Evolutionary conservation across 2,329 filamentous ascomycete genomes (phyloP).

Genomic region (Neodidymelliopsis sp.): DNA sequence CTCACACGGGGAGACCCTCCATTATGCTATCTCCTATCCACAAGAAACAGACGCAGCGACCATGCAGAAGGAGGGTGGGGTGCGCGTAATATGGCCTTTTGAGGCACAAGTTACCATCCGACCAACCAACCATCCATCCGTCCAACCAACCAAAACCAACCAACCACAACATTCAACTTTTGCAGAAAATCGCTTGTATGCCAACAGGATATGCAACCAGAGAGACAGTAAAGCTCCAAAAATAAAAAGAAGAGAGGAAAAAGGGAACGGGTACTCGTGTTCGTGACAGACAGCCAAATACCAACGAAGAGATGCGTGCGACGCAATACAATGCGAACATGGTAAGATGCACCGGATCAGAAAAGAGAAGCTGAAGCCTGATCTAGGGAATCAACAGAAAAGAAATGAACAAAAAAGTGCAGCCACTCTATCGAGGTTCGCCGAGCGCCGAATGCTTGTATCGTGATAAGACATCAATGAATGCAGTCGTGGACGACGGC

Average conservation of each 20-base stretch:
- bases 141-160: too few relatives aligned
- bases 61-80: too few relatives aligned
- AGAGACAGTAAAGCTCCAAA: constrained; percentile 4
- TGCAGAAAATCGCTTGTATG: constrained; percentile 28
- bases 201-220: constrained; percentile 24
- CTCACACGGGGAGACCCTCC: constrained; percentile 7
- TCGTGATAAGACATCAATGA: constrained; percentile 30
- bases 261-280: constrained; percentile 26
- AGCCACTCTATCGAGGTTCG: constrained; percentile 32
- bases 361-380: constrained; percentile 36
- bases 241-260: constrained; percentile 15
- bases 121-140: constrained; percentile 17
- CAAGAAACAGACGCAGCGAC: constrained; percentile 15
- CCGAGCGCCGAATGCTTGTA: constrained; percentile 36
- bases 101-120: constrained; percentile 9
- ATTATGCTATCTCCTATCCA: constrained; percentile 19
- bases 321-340: constrained; percentile 35
- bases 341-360: constrained; percentile 22
- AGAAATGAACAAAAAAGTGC: constrained; percentile 22
- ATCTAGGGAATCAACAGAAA: constrained; percentile 29
- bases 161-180: too few relatives aligned
- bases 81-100: constrained; percentile 9
- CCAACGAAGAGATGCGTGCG: constrained; percentile 32
- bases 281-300: constrained; percentile 23
- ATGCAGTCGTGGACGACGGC: constrained; percentile 17